Evolutionary conservation across 2,329 filamentous ascomycete genomes (phyloP).

Genomic region (Madurella fahalii): DNA sequence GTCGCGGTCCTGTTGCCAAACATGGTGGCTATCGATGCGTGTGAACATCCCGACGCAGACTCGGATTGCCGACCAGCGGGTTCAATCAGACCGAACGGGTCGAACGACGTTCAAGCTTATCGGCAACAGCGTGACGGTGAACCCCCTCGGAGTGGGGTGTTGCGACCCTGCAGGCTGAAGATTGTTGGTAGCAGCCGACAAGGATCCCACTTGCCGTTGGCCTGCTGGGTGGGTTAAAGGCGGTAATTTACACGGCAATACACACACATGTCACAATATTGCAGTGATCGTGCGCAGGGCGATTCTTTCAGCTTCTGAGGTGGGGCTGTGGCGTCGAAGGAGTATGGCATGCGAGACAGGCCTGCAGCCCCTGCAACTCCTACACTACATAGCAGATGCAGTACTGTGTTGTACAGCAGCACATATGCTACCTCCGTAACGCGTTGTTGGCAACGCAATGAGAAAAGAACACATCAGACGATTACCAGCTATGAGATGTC

Average conservation of each 20-base stretch:
- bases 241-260: too few species aligned
- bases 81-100: background rate
- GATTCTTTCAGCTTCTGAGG: background rate
- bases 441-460: too few species aligned
- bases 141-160: background rate
- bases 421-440: too few species aligned
- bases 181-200: background rate
- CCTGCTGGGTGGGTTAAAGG: too few species aligned
- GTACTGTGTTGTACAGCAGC: too few species aligned
- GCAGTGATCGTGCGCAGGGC: too few species aligned
- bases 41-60: constrained; percentile 18
- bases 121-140: background rate
- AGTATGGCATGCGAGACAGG: background rate
- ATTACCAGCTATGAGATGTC: too few species aligned
- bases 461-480: too few species aligned
- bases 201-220: too few species aligned
- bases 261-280: too few species aligned
- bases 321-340: constrained; percentile 12
- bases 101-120: background rate
- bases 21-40: constrained; percentile 38
- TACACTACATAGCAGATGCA: too few species aligned
- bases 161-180: background rate
- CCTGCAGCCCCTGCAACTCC: too few species aligned
- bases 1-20: constrained; percentile 44
- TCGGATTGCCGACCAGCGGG: constrained; percentile 1